phyloP scores from a whole-genome alignment of 2,329 filamentous ascomycete species.

The Sporothrix pseudoabietina region DNA sequence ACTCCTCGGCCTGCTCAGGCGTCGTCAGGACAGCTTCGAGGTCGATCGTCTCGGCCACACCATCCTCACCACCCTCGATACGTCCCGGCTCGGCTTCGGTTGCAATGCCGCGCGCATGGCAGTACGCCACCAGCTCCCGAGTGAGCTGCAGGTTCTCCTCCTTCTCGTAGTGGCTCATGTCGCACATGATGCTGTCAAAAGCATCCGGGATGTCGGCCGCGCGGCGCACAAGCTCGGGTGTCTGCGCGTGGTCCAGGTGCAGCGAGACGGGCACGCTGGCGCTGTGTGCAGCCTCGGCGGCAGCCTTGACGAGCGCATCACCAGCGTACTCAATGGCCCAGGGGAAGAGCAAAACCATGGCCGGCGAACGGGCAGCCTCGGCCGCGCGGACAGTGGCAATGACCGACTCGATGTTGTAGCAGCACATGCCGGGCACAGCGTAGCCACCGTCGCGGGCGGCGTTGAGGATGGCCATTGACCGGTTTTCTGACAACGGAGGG shows the following conservation, averaged over 20 bases:
- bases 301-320: conserved; percentile 56
- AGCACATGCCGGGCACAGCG: conserved; percentile 59
- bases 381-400: conserved; percentile 64
- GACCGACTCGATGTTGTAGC: conserved; percentile 54
- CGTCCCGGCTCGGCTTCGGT: conserved; percentile 70
- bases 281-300: conserved; percentile 57
- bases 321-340: conserved; percentile 71
- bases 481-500: conserved; percentile 50
- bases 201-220: conserved; percentile 60
- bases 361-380: conserved; percentile 65
- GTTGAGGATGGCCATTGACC: conserved; percentile 59
- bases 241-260: conserved; percentile 69
- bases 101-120: conserved; percentile 63
- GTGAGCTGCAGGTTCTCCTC: conserved; percentile 66
- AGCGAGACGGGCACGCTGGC: conserved; percentile 63
- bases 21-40: conserved; percentile 61
- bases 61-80: conserved; percentile 64
- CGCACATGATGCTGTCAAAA: conserved; percentile 74
- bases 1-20: conserved; percentile 68
- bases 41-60: conserved; percentile 62
- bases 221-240: conserved; percentile 60
- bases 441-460: conserved; percentile 58
- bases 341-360: conserved; percentile 73
- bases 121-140: conserved; percentile 63
- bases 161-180: conserved; percentile 71